Base-by-base conservation (phyloP, 805 yeast species). In the Barnettozyma pratensis region DNA sequence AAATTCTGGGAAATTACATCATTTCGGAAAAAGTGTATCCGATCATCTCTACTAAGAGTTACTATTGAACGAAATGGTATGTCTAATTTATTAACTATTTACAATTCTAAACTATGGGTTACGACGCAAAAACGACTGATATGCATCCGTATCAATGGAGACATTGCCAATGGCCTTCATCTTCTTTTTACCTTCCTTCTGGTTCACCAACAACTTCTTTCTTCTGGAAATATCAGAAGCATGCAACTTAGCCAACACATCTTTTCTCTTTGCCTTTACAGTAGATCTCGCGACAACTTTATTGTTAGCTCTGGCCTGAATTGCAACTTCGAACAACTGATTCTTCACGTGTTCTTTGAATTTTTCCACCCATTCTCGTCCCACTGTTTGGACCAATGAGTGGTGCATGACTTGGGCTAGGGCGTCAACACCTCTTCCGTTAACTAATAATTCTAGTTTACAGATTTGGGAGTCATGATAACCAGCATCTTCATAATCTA, bases 401-500 rank as follows among this genome's bases (percentile, higher is more conserved):
- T 77, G 70, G 62, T 94, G 99, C 83, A 92, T 78, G 4, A 92
- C 91, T 45, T 87, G 91, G 0, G 97, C 88, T 44, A 92, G 73
- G 0, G 98, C 98, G 70, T 92, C 99, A 36, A 92, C 85, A 25
- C 96, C 80, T 40, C 73, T 79, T 3, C 97, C 96, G 64, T 92
- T 94, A 5, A 92, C 96, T 48, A 92, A 72, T 41, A 94, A 73
- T 63, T 92, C 97, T 69, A 92, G 69, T 61, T 92, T 94, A 34
- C 87, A 90, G 26, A 92, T 80, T 60, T 87, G 90, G 1, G 95
- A 80, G 34, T 79, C 76, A 54, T 72, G 75, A 67, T 90, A 92
- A 0, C 98, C 99, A 5, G 85, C 82, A 61, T 92, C 98, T 58
- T 94, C 97, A 61, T 92, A 92, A 67, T 92, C 98, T 46, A 92